These are phyloP conservation scores for Neurospora sp. DNA, from an alignment of 2,329 filamentous ascomycete genomes.

Conservation along the genomic window DNA sequence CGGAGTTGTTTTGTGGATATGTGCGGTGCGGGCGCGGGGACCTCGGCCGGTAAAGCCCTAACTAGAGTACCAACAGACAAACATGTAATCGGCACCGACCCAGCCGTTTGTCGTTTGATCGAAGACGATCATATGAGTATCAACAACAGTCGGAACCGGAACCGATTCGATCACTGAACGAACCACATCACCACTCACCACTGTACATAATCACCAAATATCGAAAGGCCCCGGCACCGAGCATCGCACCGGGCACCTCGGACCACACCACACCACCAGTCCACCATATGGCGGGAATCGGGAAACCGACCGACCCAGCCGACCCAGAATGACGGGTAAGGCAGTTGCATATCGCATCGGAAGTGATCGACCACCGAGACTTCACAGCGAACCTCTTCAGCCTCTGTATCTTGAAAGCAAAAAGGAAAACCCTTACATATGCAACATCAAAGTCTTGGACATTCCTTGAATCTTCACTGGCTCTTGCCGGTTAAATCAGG, in stretches of 20 bases:
- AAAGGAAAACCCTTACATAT: not conserved
- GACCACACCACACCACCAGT: not conserved
- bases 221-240: not conserved
- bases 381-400: not conserved
- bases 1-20: not conserved
- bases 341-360: not conserved
- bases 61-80: not conserved
- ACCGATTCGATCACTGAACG: not conserved
- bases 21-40: not conserved
- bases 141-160: not conserved
- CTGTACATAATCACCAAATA: not conserved
- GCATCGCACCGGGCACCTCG: not conserved
- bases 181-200: not conserved
- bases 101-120: not conserved
- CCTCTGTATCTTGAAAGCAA: not conserved
- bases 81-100: not conserved
- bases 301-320: not conserved
- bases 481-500: not conserved
- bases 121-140: not conserved
- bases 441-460: not conserved
- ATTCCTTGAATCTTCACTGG: not conserved
- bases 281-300: not conserved
- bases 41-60: not conserved
- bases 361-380: not conserved
- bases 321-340: not conserved